Percentiles rank a stretch among this genome's conserved stretches.
phyloP scores from a whole-genome alignment of 2,329 filamentous ascomycete genomes.

The Talaromyces sp. region DNA sequence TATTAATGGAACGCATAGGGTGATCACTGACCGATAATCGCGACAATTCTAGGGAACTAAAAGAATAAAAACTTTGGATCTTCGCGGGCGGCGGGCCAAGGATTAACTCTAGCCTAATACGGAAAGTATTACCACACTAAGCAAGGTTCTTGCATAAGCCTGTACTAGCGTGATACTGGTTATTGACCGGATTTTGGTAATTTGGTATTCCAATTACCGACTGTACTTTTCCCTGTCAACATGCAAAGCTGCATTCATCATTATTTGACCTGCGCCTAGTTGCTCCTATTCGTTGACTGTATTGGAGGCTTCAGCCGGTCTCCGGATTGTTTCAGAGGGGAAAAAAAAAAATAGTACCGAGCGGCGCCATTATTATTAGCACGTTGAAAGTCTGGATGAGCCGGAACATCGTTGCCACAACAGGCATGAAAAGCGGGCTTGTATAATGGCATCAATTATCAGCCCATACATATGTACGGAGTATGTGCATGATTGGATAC shows the following conservation, averaged over 20 bases:
- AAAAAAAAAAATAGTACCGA: background rate
- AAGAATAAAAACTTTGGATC: background rate
- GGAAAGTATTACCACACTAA: background rate
- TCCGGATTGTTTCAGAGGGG: background rate
- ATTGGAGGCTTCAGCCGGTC: background rate
- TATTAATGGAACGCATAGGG: background rate
- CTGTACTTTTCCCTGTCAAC: background rate
- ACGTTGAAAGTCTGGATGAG: background rate
- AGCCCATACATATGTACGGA: background rate
- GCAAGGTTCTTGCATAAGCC: background rate
- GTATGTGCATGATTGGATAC: background rate
- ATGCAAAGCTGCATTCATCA: background rate
- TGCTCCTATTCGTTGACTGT: too few relatives aligned
- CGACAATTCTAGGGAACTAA: background rate
- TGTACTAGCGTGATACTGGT: background rate
- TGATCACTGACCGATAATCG: background rate
- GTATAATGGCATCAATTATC: background rate
- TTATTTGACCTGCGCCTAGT: too few relatives aligned
- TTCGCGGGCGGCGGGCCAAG: background rate
- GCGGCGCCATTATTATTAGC: background rate
- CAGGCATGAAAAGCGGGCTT: background rate
- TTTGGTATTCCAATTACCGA: background rate
- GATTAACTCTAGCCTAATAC: background rate
- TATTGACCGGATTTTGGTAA: background rate
- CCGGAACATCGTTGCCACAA: background rate